Evolutionary conservation across 129 eudicot species (phyloP), one percentile per base, ranked within the genome.

Genomic region (Tanacetum coccineum): DNA sequence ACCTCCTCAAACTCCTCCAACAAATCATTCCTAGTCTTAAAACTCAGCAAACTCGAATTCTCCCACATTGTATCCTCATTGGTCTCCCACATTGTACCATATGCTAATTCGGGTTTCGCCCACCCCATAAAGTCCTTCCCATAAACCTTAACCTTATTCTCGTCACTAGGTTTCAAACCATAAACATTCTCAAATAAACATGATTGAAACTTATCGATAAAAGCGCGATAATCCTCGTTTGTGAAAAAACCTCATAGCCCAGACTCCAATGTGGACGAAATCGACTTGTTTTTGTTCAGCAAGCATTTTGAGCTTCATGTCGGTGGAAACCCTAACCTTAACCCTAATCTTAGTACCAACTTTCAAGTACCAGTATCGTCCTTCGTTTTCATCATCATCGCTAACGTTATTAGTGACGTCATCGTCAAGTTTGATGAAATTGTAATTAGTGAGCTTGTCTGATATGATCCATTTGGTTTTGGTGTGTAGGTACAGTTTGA

Each of bases 121-220:
- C 96, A 88, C 30, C 91, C n/a, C n/a, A n/a, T n/a, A n/a, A n/a
- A n/a, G n/a, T n/a, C n/a, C n/a, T n/a, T n/a, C n/a, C n/a, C n/a
- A 51, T 87, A 90, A 47, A 90, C 81, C 85, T 88, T 88, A 67
- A 92, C 62, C 75, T 88, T 92, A 63, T 88, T 92, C 79, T 80
- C 91, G 48, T 92, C 98, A 11, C 70, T 92, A 19, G 96, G 79
- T 53, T 61, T 76, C 79, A 86, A 46, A 3, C 94, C 91, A 70
- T 88, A 82, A 73, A 87, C 91, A 80, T 92, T 92, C 79, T 92
- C 98, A 76, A 92, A 92, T 80, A 92, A 73, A 76, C 98, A 88
- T 5, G 80, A 83, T 83, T 88, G 91, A 76, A 84, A 92, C 53
- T 65, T 58, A 2, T 83, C 77, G 42, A 93, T 79, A 70, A 93